These are phyloP conservation scores for Huntiella decipiens DNA, from an alignment of 2,329 filamentous ascomycete species.

Conservation along the genomic window DNA sequence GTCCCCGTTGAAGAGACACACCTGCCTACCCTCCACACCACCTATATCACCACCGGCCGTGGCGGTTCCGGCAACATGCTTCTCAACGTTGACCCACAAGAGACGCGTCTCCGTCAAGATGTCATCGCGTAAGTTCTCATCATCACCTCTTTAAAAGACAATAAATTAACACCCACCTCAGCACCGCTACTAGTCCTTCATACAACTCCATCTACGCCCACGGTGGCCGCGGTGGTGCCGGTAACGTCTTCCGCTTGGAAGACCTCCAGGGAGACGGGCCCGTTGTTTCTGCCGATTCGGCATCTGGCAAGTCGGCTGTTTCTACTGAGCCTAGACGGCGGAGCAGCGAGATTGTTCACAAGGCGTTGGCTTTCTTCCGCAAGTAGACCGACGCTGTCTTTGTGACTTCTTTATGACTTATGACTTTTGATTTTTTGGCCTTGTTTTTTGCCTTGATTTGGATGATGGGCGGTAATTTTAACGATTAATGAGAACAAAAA, in stretches of 20 bases:
- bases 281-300: background rate
- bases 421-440: background rate
- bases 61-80: slow-evolving; percentile 83
- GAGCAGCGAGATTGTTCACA: slow-evolving; percentile 21
- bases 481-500: background rate
- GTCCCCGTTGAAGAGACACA: slow-evolving; percentile 47
- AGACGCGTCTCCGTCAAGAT: slow-evolving; percentile 67
- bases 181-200: slow-evolving; percentile 30
- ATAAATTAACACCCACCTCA: slow-evolving; percentile 16
- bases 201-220: slow-evolving; percentile 20
- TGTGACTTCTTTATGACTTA: background rate
- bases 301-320: slow-evolving; percentile 15
- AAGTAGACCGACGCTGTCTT: slow-evolving; percentile 3
- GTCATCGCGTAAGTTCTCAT: slow-evolving; percentile 43
- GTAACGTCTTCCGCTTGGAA: slow-evolving; percentile 40
- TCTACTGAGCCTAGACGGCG: slow-evolving; percentile 9
- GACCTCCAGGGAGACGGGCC: slow-evolving; percentile 13
- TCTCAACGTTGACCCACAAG: slow-evolving; percentile 46
- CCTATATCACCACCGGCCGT: slow-evolving; percentile 76
- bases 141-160: background rate
- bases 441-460: background rate
- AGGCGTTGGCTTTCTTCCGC: slow-evolving; percentile 9
- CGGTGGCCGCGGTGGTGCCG: slow-evolving; percentile 56
- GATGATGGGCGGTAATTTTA: background rate
- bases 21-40: slow-evolving; percentile 65